Base-by-base conservation (phyloP, 257 asterid genomes). In the Solanum corneliomulleri region DNA sequence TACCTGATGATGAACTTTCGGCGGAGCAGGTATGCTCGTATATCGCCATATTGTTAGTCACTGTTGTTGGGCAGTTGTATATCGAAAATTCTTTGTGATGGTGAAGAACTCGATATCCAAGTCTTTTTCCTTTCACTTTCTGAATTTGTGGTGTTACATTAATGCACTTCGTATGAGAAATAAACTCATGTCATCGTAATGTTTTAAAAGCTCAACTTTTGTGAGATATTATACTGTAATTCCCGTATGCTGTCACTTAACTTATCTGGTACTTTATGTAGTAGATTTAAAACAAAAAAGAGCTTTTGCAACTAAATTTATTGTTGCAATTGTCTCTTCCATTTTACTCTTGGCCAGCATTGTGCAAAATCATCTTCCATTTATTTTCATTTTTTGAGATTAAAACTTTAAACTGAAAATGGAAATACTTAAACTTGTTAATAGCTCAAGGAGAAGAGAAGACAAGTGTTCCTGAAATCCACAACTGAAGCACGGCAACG, bases 391-490 rank as follows among this genome's bases (percentile, higher is more conserved):
- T 42, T 66, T 31, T 72, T 56, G 52, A 72, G 33, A 47, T 52
- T 86, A 33, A 23, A 81, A 31, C 84, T 49, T 72, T 47, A 37
- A 81, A 81, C 69, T 81, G 69, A 81, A 56, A 47, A 81, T 31
- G 69, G 35, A 81, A 47, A 39, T 71, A 44, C 39, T 86, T 52
- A 86, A 45, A 90, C 68, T 90, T 68, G 76, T 86, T 90, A 88
- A 76, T 94, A 97, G 99, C 86, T 95, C 71, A 97, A 92, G 93
- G 94, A 93, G 88, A 97, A 97, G 93, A 94, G 92, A 92, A 94
- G 91, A 88, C 99, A 97, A 89, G 12, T 95, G 84, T 94, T 95
- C 86, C 91, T 94, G 89, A 97, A 97, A 88, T 91, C 98, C 90
- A 93, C 96, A 7, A 91, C 95, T 64, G 99, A 97, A 88, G 96